These are phyloP conservation scores for Nicotiana benthamiana DNA, from an alignment of 257 asterid genomes.

Conservation along the genomic window DNA sequence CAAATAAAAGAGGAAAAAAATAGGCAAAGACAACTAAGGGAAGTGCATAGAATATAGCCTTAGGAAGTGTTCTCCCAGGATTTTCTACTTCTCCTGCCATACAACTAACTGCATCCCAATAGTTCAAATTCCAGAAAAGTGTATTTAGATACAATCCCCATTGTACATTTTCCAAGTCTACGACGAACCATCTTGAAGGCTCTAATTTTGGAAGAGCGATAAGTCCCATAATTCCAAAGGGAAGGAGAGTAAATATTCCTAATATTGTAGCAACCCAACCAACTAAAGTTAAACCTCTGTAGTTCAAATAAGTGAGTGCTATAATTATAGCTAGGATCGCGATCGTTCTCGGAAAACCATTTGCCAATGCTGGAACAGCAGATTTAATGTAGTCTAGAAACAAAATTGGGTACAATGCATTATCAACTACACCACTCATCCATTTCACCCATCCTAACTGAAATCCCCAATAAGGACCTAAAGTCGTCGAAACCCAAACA, in stretches of 20 bases:
- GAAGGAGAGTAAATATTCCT: constrained; percentile 46
- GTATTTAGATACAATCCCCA: constrained; percentile 59
- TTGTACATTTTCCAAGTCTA: constrained; percentile 38
- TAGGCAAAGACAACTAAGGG: constrained; percentile 43
- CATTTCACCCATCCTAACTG: constrained; percentile 68
- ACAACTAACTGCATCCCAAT: constrained; percentile 63
- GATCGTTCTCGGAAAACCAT: constrained; percentile 34
- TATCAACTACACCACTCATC: constrained; percentile 63
- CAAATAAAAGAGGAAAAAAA: constrained; percentile 50
- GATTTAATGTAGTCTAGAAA: constrained; percentile 60
- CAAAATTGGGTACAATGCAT: constrained; percentile 58
- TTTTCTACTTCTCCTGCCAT: constrained; percentile 58
- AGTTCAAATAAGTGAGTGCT: constrained; percentile 47
- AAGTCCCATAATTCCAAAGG: constrained; percentile 53
- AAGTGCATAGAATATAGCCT: constrained; percentile 52
- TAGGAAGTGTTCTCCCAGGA: constrained; percentile 52
- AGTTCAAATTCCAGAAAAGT: constrained; percentile 64
- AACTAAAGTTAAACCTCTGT: constrained; percentile 53
- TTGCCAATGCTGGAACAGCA: constrained; percentile 34
- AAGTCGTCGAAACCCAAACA: constrained; percentile 51
- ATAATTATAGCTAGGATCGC: constrained; percentile 29
- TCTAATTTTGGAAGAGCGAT: constrained; percentile 42
- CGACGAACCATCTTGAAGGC: constrained; percentile 54
- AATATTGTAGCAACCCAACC: constrained; percentile 53
- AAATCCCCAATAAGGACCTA: constrained; percentile 52